Percentiles rank a stretch among this genome's conserved stretches.
Conservation (phyloP, 2,329 filamentous ascomycete species). For the Pseudopyrenochaeta lycopersici region DNA sequence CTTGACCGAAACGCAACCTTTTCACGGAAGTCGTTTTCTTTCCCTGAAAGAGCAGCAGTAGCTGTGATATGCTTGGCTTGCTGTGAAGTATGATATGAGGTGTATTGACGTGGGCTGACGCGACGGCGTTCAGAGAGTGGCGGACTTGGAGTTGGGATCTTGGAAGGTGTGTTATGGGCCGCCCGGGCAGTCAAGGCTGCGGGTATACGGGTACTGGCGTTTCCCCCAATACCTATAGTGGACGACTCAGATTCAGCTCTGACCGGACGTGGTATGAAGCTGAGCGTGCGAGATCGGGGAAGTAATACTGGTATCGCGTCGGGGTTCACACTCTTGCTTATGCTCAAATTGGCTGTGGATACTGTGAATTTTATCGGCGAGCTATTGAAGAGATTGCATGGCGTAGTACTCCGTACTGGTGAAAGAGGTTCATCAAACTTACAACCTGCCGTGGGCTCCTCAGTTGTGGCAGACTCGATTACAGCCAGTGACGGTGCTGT, state of each 20-base stretch:
- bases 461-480: conserved; percentile 11
- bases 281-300: conserved; percentile 42
- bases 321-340: conserved; percentile 6
- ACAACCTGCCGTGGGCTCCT: conserved; percentile 6
- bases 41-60: conserved; percentile 20
- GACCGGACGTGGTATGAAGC: conserved; percentile 42
- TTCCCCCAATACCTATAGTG: conserved; percentile 6
- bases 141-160: conserved; percentile 42
- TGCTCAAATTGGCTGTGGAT: background rate
- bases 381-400: background rate
- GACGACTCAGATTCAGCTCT: conserved; percentile 18
- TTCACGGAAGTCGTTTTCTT: conserved; percentile 12
- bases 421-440: conserved; percentile 19
- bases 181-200: conserved; percentile 12
- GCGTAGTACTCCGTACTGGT: conserved; percentile 5
- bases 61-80: conserved; percentile 28
- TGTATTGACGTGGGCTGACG: conserved; percentile 40
- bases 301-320: conserved; percentile 29
- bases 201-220: conserved; percentile 6
- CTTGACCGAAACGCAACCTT: conserved; percentile 35
- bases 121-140: conserved; percentile 22
- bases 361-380: conserved; percentile 1
- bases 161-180: conserved; percentile 21
- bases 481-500: conserved; percentile 18
- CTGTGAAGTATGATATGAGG: conserved; percentile 16